These are phyloP conservation scores for Brassica nigra DNA, from an alignment of 345 rosid species.

Conservation along the genomic window DNA sequence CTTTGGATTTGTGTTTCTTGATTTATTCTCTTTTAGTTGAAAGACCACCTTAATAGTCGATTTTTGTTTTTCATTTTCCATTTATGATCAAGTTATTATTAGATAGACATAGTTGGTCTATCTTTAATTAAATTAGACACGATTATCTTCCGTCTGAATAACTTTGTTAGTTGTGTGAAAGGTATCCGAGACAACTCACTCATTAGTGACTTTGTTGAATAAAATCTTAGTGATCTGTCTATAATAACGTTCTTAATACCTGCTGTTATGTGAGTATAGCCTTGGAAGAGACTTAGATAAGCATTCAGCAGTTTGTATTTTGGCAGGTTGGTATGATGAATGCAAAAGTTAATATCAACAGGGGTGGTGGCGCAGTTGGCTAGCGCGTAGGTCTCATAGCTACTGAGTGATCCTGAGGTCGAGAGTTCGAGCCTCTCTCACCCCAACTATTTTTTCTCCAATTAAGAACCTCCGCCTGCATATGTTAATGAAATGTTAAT, in stretches of 20 bases:
- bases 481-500: neutral
- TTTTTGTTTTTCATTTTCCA: neutral
- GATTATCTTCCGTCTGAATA: neutral
- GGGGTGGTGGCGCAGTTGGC: conserved; percentile 99
- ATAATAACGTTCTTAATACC: too few species aligned
- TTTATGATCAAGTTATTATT: neutral
- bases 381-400: conserved; percentile 99
- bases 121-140: neutral
- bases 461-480: neutral
- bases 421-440: conserved; percentile 97
- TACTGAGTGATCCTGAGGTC: conserved; percentile 85
- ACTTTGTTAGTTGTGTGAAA: neutral
- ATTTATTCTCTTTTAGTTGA: conserved; percentile 9
- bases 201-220: neutral
- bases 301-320: too few species aligned
- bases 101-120: neutral
- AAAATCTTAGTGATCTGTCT: neutral
- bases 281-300: neutral
- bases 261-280: too few species aligned
- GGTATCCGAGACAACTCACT: neutral
- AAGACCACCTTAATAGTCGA: neutral
- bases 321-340: neutral
- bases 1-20: neutral
- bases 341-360: neutral
- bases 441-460: conserved; percentile 45